These are phyloP conservation scores for Gryganskiella cystojenkinii DNA, from an alignment of 192 early-diverging fungal species.

Conservation along the genomic window DNA sequence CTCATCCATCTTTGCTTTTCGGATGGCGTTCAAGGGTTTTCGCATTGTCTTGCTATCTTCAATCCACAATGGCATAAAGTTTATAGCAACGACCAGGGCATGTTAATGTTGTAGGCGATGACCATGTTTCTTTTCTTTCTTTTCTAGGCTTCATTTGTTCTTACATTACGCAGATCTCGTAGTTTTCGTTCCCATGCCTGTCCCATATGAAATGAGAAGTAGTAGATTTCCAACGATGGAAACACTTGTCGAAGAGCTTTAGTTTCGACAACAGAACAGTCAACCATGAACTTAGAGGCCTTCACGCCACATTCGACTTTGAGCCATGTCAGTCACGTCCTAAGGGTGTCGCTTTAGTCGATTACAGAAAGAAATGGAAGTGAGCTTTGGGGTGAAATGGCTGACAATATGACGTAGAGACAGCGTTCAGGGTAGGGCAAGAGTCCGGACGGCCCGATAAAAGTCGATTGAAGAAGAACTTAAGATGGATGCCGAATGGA, in stretches of 20 bases:
- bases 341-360: neutral
- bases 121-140: no score
- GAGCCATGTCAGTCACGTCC: slow-evolving; percentile 6
- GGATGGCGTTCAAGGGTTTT: slow-evolving; percentile 6
- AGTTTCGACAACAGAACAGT: slow-evolving; percentile 13
- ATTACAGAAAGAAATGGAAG: neutral
- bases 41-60: slow-evolving; percentile 15
- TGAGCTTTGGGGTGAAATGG: no score
- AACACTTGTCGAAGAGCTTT: slow-evolving; percentile 12
- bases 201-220: slow-evolving; percentile 7
- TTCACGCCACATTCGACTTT: slow-evolving; percentile 8
- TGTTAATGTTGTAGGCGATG: no score
- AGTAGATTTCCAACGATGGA: slow-evolving; percentile 10
- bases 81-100: neutral
- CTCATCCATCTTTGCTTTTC: slow-evolving; percentile 9
- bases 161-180: slow-evolving; percentile 1
- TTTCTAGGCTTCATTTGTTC: neutral
- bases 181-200: slow-evolving; percentile 15
- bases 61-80: neutral
- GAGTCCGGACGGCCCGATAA: no score
- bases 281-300: slow-evolving; percentile 20
- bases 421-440: no score
- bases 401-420: no score
- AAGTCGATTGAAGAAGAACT: neutral
- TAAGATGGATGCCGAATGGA: neutral